Evolutionary conservation across 202 grass and related monocot genomes (phyloP), one percentile per base, ranked within the genome.

Genomic region (Cymbopogon flexuosus): DNA sequence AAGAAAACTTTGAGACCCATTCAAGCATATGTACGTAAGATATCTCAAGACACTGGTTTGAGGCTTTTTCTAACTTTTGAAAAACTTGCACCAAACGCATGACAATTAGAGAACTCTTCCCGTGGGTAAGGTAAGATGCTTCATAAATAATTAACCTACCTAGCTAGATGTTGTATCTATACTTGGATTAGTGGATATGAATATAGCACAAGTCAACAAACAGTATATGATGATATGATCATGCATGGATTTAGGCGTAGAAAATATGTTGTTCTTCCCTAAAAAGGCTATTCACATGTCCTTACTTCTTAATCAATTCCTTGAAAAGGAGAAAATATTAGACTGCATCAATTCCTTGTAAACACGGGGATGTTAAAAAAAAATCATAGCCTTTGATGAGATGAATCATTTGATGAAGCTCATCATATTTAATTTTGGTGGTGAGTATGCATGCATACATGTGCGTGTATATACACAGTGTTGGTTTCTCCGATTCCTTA

Each of bases 21-120:
- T 65, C 77, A 43, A 67, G 36, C 4, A 56, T n/a, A 27, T 27
- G 27, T 27, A 27, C 27, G 27, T 16, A 31, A 2, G 14, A 39
- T 66, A 33, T 31, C 3, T n/a, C 19, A 7, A 61, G 37, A 61
- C 3, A 13, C 68, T 24, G 22, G 62, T 81, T 75, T 36, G 13
- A 58, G 19, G 13, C 15, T 75, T 74, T 56, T 80, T 75, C 45
- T 56, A 51, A 3, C 70, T 86, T 81, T 81, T 69, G 77, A 86
- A 86, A 83, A 86, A 69, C 30, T 59, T 46, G 19, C 70, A 75
- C 77, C 84, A 79, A 69, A 69, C 21, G 64, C 62, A 18, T 41
- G 47, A 41, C 52, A 69, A 69, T 39, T 15, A 31, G 62, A 62
- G 21, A 60, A 33, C 8, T 42, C 15, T 35, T 33, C 11, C 0